phyloP scores from a whole-genome alignment of 768 basidiomycete species.

The Glaciozyma martinii region DNA sequence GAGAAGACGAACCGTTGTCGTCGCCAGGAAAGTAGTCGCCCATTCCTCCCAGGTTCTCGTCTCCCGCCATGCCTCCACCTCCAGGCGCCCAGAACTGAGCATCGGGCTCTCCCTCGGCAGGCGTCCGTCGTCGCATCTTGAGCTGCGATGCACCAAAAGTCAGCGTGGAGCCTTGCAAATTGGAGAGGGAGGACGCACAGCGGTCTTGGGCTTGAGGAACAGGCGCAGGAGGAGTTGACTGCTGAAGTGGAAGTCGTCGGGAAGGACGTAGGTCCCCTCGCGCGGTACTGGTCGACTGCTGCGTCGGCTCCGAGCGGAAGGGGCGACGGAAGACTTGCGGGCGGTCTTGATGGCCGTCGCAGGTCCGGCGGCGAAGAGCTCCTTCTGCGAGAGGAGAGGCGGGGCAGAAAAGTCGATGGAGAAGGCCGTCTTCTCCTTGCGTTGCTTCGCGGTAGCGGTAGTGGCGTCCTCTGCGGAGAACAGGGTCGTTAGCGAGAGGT shows the following conservation, averaged over 20 bases:
- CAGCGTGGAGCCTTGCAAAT: background rate
- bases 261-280: constrained; percentile 66
- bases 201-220: constrained; percentile 93
- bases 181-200: constrained; percentile 48
- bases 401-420: constrained; percentile 67
- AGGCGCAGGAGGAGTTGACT: constrained; percentile 79
- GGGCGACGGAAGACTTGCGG: constrained; percentile 46
- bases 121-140: constrained; percentile 72
- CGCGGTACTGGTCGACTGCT: constrained; percentile 47
- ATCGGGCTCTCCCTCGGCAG: constrained; percentile 51
- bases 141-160: constrained; percentile 49
- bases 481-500: background rate
- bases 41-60: background rate
- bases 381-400: constrained; percentile 55
- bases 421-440: constrained; percentile 58
- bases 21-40: background rate
- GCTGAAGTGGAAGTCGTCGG: constrained; percentile 97
- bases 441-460: constrained; percentile 4
- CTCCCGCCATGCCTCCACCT: background rate
- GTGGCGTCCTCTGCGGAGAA: constrained; percentile 4
- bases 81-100: constrained; percentile 81
- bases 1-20: background rate
- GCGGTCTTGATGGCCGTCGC: constrained; percentile 64
- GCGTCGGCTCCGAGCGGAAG: constrained; percentile 41
- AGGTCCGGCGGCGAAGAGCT: constrained; percentile 62